A percentile compares a stretch with the other conserved stretches of the same genome.
phyloP scores from a whole-genome alignment of 1,139 yeast genomes.

The Suhomyces coccinellae region DNA sequence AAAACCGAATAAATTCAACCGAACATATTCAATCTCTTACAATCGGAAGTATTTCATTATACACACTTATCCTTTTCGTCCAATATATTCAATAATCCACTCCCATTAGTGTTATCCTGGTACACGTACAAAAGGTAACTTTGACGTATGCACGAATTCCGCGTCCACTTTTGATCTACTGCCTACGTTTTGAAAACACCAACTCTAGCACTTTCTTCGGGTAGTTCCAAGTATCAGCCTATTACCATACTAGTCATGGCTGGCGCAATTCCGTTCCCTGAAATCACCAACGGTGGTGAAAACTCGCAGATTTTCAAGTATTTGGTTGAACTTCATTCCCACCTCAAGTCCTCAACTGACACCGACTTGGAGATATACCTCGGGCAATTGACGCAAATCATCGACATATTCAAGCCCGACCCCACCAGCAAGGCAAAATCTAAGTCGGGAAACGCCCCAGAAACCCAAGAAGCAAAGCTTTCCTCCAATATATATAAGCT shows the following conservation, averaged over 20 bases:
- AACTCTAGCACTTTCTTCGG: neutral
- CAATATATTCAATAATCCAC: no score
- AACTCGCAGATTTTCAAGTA: slow-evolving; percentile 26
- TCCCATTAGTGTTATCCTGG: neutral
- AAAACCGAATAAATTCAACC: no score
- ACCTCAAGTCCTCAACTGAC: slow-evolving; percentile 16
- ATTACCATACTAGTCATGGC: slow-evolving; percentile 5
- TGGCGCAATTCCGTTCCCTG: slow-evolving; percentile 16
- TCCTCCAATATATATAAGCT: slow-evolving; percentile 33
- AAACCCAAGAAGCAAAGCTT: slow-evolving; percentile 6
- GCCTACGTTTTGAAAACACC: neutral
- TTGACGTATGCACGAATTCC: neutral
- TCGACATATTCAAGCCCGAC: slow-evolving; percentile 12
- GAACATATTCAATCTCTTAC: no score
- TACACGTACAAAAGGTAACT: neutral
- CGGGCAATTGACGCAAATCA: slow-evolving; percentile 14
- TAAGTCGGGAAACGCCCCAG: neutral
- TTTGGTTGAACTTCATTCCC: slow-evolving; percentile 25
- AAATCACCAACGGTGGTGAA: slow-evolving; percentile 21
- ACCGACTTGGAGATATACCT: slow-evolving; percentile 13
- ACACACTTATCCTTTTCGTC: no score
- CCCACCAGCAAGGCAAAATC: slow-evolving; percentile 7
- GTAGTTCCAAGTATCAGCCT: neutral
- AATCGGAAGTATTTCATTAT: no score
- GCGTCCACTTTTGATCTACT: slow-evolving; percentile 1